Evolutionary conservation across 352 stramenopile genomes (phyloP).

Genomic region (Phytophthora pseudosyringae): DNA sequence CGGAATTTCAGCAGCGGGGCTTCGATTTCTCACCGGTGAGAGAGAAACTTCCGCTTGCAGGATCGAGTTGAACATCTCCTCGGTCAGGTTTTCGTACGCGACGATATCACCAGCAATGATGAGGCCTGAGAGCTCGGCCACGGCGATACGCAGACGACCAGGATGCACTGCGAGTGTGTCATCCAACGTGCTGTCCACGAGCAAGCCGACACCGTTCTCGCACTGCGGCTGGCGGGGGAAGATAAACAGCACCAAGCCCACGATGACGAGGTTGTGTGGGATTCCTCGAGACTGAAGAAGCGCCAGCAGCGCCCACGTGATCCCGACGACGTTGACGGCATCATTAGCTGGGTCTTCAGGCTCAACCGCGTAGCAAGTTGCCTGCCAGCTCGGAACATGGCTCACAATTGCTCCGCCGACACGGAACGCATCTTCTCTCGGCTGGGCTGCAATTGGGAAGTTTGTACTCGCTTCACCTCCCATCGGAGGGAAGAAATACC

Average conservation of each 20-base stretch:
- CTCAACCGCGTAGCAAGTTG: constrained; percentile 52
- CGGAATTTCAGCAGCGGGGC: neutral
- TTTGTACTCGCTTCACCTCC: constrained; percentile 2
- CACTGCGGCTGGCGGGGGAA: constrained; percentile 64
- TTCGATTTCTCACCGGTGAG: constrained; percentile 38
- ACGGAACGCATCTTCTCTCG: constrained; percentile 40
- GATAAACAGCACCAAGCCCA: constrained; percentile 43
- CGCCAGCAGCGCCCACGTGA: constrained; percentile 50
- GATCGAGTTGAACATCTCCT: constrained; percentile 50
- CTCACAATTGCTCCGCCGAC: constrained; percentile 17
- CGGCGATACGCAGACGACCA: constrained; percentile 53
- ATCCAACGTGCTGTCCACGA: neutral
- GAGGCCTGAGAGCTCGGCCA: constrained; percentile 69
- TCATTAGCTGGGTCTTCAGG: neutral
- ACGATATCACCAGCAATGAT: constrained; percentile 47
- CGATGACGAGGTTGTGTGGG: constrained; percentile 68
- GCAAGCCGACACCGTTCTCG: constrained; percentile 47
- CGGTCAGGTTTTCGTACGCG: constrained; percentile 40
- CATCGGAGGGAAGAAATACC: constrained; percentile 53
- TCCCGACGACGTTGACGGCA: constrained; percentile 19
- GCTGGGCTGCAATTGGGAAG: constrained; percentile 54
- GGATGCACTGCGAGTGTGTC: neutral
- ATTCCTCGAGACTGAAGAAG: constrained; percentile 45
- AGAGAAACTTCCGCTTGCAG: constrained; percentile 60
- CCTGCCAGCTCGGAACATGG: constrained; percentile 50